Conservation (phyloP, 352 stramenopile species). For the Aphanomyces cochlioides region DNA sequence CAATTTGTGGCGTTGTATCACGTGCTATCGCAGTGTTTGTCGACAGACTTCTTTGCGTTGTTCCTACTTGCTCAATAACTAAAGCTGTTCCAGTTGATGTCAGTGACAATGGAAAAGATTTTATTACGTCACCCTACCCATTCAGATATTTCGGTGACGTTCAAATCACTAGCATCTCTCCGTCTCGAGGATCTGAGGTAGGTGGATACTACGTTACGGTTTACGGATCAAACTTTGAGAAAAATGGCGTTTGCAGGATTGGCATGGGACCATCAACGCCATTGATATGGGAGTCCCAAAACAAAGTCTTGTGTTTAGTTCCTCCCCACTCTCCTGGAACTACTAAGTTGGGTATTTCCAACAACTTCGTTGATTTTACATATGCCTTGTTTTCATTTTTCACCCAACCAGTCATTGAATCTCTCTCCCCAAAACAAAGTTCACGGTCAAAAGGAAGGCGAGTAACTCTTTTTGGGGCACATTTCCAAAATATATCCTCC, state of each 20-base stretch:
- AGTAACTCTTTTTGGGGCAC: slow-evolving; percentile 18
- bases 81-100: background rate
- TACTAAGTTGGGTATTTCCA: slow-evolving; percentile 18
- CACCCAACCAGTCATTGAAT: slow-evolving; percentile 6
- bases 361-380: slow-evolving; percentile 31
- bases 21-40: background rate
- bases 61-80: background rate
- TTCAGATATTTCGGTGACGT: slow-evolving; percentile 32
- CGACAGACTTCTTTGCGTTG: background rate
- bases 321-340: slow-evolving; percentile 6
- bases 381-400: slow-evolving; percentile 15
- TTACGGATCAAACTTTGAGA: slow-evolving; percentile 8
- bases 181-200: slow-evolving; percentile 26
- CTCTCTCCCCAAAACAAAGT: background rate
- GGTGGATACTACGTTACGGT: slow-evolving; percentile 21
- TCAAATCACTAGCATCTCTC: background rate
- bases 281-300: slow-evolving; percentile 13
- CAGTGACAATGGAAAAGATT: slow-evolving; percentile 22
- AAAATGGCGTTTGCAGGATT: slow-evolving; percentile 12
- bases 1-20: background rate
- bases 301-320: slow-evolving; percentile 13
- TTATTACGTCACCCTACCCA: background rate
- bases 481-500: slow-evolving; percentile 22
- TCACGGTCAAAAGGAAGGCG: background rate
- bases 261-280: slow-evolving; percentile 1